These are phyloP conservation scores for Chlorella variabilis DNA, from an alignment of 163 green algal genomes.

Conservation along the genomic window DNA sequence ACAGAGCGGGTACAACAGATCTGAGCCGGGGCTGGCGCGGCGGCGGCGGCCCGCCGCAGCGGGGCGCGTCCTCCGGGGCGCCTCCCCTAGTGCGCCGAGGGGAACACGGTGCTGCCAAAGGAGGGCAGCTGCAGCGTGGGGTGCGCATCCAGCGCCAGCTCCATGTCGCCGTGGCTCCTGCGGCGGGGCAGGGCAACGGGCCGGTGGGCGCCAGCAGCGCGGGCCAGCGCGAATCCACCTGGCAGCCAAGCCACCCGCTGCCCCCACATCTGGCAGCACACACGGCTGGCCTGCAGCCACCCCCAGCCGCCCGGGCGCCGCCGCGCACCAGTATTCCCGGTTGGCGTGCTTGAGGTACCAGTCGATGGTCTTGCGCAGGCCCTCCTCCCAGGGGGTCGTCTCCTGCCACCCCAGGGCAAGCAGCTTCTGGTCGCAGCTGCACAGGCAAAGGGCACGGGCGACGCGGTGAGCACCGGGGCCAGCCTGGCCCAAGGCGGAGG, in stretches of 20 bases:
- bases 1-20: no score
- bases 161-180: slow-evolving; percentile 56
- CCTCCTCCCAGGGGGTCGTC: slow-evolving; percentile 85
- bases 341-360: slow-evolving; percentile 81
- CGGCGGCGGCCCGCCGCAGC: no score
- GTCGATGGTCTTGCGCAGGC: slow-evolving; percentile 87
- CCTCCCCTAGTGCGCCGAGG: no score
- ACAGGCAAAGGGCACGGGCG: slow-evolving; percentile 68
- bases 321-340: slow-evolving; percentile 50
- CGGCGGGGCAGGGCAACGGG: no score
- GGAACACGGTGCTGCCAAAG: slow-evolving; percentile 24
- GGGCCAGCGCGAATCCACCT: no score
- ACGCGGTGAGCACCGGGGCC: not conserved
- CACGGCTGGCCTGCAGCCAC: no score
- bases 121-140: slow-evolving; percentile 43
- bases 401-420: slow-evolving; percentile 88
- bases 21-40: no score
- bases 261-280: no score
- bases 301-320: no score
- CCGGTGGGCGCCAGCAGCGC: not conserved
- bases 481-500: not conserved
- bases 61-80: no score
- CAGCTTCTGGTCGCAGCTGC: slow-evolving; percentile 94
- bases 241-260: no score
- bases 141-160: slow-evolving; percentile 48